phyloP scores from a whole-genome alignment of 176 grass and related monocot genomes.

The Ananas comosus region DNA sequence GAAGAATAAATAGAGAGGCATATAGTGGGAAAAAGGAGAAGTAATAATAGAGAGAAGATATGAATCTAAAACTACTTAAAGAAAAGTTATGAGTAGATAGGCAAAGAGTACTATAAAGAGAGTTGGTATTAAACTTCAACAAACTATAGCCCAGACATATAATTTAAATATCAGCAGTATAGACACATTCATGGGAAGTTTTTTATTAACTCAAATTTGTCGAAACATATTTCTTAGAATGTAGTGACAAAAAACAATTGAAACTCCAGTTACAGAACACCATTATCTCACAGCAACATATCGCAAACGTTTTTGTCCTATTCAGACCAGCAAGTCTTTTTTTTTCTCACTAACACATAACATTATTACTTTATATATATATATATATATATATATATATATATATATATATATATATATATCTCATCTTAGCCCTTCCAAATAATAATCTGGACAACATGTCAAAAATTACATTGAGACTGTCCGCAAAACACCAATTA shows the following conservation, averaged over 20 bases:
- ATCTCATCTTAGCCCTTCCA: too few relatives aligned
- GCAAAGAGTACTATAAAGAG: slow-evolving; percentile 6
- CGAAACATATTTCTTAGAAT: slow-evolving; percentile 3
- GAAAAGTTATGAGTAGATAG: slow-evolving; percentile 22
- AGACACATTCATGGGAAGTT: too few relatives aligned
- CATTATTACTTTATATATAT: too few relatives aligned
- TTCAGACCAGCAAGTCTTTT: too few relatives aligned
- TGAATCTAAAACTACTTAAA: slow-evolving; percentile 28
- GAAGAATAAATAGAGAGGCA: slow-evolving; percentile 60
- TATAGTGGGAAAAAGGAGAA: slow-evolving; percentile 34
- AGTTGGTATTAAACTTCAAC: neutral
- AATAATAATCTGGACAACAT: too few relatives aligned
- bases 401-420: too few relatives aligned
- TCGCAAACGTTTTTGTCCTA: neutral
- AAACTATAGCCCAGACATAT: too few relatives aligned
- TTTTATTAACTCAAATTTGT: neutral
- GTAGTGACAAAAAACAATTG: neutral
- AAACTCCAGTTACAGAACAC: slow-evolving; percentile 1
- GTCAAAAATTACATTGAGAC: too few relatives aligned
- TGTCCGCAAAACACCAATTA: too few relatives aligned
- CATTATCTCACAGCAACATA: neutral
- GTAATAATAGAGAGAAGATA: slow-evolving; percentile 30
- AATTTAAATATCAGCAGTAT: too few relatives aligned
- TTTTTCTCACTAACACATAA: too few relatives aligned
- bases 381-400: too few relatives aligned